These are phyloP conservation scores for Actinomortierella wolfii DNA, from an alignment of 371 early-diverging fungal species.

Conservation along the genomic window DNA sequence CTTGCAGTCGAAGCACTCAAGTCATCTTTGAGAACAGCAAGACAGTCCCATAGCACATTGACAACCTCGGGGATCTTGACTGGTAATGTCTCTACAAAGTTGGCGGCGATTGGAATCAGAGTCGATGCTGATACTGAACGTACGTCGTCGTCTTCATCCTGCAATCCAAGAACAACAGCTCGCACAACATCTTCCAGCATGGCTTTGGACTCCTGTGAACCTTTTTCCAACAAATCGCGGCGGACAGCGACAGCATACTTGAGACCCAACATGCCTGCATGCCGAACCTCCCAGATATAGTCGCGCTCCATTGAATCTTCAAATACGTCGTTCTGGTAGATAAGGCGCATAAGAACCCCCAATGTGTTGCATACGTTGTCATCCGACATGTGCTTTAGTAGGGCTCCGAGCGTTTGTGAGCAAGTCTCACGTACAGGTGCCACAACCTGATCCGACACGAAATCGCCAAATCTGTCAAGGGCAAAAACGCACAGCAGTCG, in stretches of 20 bases:
- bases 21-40: slow-evolving; percentile 86
- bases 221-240: slow-evolving; percentile 75
- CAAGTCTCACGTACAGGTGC: slow-evolving; percentile 97
- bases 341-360: slow-evolving; percentile 58
- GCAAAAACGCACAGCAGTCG: slow-evolving; percentile 92
- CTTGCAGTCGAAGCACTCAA: slow-evolving; percentile 91
- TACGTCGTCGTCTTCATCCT: slow-evolving; percentile 92
- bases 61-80: slow-evolving; percentile 74
- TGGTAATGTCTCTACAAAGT: slow-evolving; percentile 72
- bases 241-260: slow-evolving; percentile 95
- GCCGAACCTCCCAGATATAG: slow-evolving; percentile 90
- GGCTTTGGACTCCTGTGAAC: slow-evolving; percentile 15
- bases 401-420: slow-evolving; percentile 90
- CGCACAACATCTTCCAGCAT: slow-evolving; percentile 46
- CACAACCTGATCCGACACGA: slow-evolving; percentile 93
- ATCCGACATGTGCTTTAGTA: slow-evolving; percentile 72
- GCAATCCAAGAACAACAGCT: slow-evolving; percentile 58
- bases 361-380: slow-evolving; percentile 60
- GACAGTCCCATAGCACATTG: slow-evolving; percentile 82
- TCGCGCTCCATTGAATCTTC: slow-evolving; percentile 34
- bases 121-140: slow-evolving; percentile 91
- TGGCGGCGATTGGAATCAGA: slow-evolving; percentile 85
- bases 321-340: slow-evolving; percentile 59
- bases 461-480: slow-evolving; percentile 96
- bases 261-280: slow-evolving; percentile 94